Evolutionary conservation across 2,329 filamentous ascomycete species (phyloP).

Genomic region (Drechslerella coelobrocha): DNA sequence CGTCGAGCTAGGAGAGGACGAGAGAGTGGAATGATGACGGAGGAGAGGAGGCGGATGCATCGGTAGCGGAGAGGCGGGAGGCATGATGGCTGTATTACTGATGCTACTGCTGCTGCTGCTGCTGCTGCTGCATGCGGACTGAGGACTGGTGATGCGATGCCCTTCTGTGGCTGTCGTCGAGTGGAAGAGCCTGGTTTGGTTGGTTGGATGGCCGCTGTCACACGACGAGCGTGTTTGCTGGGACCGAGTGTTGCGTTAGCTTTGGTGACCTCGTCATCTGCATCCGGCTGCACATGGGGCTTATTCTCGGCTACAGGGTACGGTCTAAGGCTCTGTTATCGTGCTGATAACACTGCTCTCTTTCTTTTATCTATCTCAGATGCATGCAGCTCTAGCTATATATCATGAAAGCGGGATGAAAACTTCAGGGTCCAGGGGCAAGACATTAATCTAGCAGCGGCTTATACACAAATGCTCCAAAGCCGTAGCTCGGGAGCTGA

Average conservation of each 20-base stretch:
- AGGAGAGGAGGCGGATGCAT: slow-evolving; percentile 22
- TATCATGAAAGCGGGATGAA: too few species aligned
- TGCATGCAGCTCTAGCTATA: too few species aligned
- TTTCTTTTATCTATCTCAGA: too few species aligned
- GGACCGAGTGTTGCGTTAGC: slow-evolving; percentile 1
- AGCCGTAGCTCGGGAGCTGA: too few species aligned
- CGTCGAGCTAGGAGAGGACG: slow-evolving; percentile 29
- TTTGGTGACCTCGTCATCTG: background rate
- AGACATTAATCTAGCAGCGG: too few species aligned
- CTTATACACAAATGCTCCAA: too few species aligned
- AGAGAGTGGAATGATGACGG: slow-evolving; percentile 28
- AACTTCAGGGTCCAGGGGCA: too few species aligned
- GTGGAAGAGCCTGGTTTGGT: background rate
- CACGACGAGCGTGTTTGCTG: slow-evolving; percentile 27
- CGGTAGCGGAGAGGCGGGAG: slow-evolving; percentile 27
- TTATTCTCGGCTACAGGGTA: slow-evolving; percentile 19
- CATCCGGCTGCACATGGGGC: too few species aligned
- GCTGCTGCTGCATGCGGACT: background rate
- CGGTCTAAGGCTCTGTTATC: too few species aligned
- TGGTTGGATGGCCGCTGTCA: slow-evolving; percentile 11
- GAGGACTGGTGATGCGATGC: background rate
- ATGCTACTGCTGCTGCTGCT: background rate
- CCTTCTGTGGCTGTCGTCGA: background rate
- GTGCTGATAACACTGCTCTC: too few species aligned
- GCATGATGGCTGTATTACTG: slow-evolving; percentile 13